Evolutionary conservation across 2,329 filamentous ascomycete genomes (phyloP).

Genomic region (Nothophoma quercina): DNA sequence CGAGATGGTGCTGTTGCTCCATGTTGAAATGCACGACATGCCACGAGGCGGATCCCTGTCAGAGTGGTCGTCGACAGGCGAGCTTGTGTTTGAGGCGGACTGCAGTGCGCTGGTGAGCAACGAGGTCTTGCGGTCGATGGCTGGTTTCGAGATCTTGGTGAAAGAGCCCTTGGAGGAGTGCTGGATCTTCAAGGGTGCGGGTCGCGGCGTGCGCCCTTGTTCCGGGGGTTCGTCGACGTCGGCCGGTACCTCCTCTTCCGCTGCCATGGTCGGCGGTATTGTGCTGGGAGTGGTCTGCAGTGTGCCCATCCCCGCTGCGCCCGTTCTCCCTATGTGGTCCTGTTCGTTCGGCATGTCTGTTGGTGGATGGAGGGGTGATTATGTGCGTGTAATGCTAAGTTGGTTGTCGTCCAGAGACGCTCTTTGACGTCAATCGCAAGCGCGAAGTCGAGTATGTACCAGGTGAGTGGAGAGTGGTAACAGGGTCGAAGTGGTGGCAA

Average conservation of each 20-base stretch:
- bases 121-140: conserved; percentile 71
- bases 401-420: not conserved
- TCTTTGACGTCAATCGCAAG: conserved; percentile 5
- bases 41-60: conserved; percentile 49
- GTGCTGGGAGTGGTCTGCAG: conserved; percentile 46
- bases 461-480: conserved; percentile 18
- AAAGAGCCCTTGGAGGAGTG: conserved; percentile 53
- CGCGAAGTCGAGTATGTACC: conserved; percentile 6
- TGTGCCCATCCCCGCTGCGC: conserved; percentile 12
- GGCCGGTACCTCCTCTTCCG: conserved; percentile 70
- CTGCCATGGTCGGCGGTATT: conserved; percentile 30
- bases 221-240: conserved; percentile 93
- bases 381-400: conserved; percentile 4
- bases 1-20: conserved; percentile 82
- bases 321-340: conserved; percentile 33
- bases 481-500: conserved; percentile 10
- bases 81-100: conserved; percentile 54
- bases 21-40: conserved; percentile 68
- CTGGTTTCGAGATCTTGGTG: conserved; percentile 56
- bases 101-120: conserved; percentile 84
- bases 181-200: conserved; percentile 46
- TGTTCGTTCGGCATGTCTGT: conserved; percentile 46
- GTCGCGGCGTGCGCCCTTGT: conserved; percentile 60
- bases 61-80: conserved; percentile 53
- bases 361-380: conserved; percentile 1